These are phyloP conservation scores for Silene latifolia DNA, from an alignment of 148 eudicot genomes.

Conservation along the genomic window DNA sequence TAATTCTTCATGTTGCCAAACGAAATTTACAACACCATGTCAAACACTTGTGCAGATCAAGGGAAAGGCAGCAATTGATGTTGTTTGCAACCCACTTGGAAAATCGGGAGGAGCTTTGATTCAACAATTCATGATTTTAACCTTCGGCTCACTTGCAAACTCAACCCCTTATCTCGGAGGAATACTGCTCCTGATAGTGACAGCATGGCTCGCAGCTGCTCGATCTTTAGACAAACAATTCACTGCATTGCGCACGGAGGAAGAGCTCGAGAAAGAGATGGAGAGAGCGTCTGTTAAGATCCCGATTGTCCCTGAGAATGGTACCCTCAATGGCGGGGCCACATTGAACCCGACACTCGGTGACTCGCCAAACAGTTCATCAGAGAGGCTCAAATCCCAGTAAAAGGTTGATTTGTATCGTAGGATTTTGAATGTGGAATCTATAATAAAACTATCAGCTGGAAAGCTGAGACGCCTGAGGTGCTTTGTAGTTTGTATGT, in stretches of 20 bases:
- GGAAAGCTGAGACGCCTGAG: neutral
- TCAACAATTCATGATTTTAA: constrained; percentile 97
- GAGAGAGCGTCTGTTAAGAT: constrained; percentile 74
- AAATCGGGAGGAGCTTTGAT: constrained; percentile 97
- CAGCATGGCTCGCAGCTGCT: constrained; percentile 92
- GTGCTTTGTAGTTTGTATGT: neutral
- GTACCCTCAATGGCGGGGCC: constrained; percentile 33
- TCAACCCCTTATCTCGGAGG: constrained; percentile 98
- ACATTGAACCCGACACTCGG: constrained; percentile 38
- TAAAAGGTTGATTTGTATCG: constrained; percentile 12
- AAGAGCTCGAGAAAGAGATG: constrained; percentile 95
- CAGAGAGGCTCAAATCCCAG: constrained; percentile 43
- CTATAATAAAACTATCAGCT: neutral
- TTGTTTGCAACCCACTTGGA: constrained; percentile 98
- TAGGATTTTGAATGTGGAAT: neutral
- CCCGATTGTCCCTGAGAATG: constrained; percentile 54
- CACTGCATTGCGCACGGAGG: constrained; percentile 74
- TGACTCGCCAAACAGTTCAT: constrained; percentile 42
- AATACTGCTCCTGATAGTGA: constrained; percentile 71
- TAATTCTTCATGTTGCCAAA: neutral
- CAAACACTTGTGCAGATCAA: constrained; percentile 52
- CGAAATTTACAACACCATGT: neutral
- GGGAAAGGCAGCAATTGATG: constrained; percentile 98
- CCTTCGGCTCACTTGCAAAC: constrained; percentile 93
- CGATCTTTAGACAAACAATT: constrained; percentile 81